Base-by-base conservation (phyloP, 2,329 filamentous ascomycete genomes). In the Verruconis gallopava region DNA sequence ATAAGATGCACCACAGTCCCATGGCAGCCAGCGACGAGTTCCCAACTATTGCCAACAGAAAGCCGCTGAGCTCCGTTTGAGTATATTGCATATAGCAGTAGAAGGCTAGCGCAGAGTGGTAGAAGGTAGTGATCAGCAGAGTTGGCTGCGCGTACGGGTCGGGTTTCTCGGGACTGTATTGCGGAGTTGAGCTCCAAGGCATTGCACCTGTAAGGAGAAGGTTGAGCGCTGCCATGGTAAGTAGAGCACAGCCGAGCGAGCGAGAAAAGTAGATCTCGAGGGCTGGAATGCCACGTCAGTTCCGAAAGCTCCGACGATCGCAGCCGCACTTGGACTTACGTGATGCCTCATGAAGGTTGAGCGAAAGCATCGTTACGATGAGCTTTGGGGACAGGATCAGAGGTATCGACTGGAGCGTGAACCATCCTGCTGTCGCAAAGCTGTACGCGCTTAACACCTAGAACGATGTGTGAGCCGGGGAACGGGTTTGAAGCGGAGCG, bases 261-360 rank as follows among this genome's bases (percentile, higher is more conserved):
- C 82, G 79, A 40, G 76, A 76, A 57, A 88, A 78, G 68, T 89
- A 89, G 43, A 73, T 62, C 59, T 86, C 81, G 21, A 85, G 66
- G 18, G 62, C 77, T 75, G 49, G 32, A 13, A 34, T n/a, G n/a
- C n/a, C n/a, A n/a, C n/a, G n/a, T n/a, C n/a, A n/a, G n/a, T n/a
- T n/a, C n/a, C n/a, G n/a, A n/a, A n/a, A n/a, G n/a, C n/a, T n/a
- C n/a, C n/a, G n/a, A n/a, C n/a, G n/a, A n/a, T n/a, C n/a, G n/a
- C n/a, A n/a, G n/a, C n/a, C n/a, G n/a, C 25, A n/a, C 25, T 30
- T 9, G 11, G 40, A 48, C 65, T 47, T 61, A 77, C 71, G 60
- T 43, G 70, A 69, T 42, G 69, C 61, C 48, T 71, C 65, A 46
- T 71, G 69, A 30, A 71, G 65, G 48, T 78, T 72, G 39, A 70